A percentile compares a stretch with the other conserved stretches of the same genome.
Conservation (phyloP, 371 early-diverging fungal species). For the Mycotypha africana region DNA sequence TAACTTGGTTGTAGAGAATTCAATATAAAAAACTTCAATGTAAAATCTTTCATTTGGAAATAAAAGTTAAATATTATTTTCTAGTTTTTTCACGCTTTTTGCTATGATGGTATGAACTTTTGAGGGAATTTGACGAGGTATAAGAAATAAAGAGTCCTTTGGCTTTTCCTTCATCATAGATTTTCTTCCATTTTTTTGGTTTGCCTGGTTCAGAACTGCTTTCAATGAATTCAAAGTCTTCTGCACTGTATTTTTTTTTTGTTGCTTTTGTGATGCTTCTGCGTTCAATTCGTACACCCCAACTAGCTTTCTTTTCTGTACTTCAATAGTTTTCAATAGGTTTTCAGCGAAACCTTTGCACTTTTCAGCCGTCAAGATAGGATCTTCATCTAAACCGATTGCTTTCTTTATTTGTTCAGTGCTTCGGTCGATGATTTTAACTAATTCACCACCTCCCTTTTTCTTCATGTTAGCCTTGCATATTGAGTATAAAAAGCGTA, state of each 20-base stretch:
- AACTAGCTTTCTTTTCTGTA: constrained; percentile 12
- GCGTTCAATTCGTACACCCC: constrained; percentile 6
- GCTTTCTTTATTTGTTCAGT: constrained; percentile 13
- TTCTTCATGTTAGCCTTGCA: constrained; percentile 12
- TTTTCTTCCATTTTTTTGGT: constrained; percentile 12
- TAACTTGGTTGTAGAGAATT: no score
- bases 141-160: constrained; percentile 8
- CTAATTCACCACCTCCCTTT: constrained; percentile 5
- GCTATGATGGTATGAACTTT: constrained; percentile 10
- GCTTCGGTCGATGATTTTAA: constrained; percentile 9
- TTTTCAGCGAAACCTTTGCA: constrained; percentile 11
- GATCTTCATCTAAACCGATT: constrained; percentile 12
- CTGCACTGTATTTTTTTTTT: constrained; percentile 12
- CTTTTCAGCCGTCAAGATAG: constrained; percentile 14
- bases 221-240: constrained; percentile 14
- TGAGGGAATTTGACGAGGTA: constrained; percentile 6
- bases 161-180: constrained; percentile 6
- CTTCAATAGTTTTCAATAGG: constrained; percentile 8
- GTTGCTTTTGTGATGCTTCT: constrained; percentile 6
- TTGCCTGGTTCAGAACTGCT: constrained; percentile 12
- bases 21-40: no score
- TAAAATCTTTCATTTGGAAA: no score
- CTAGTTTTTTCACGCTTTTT: constrained; percentile 6
- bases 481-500: constrained; percentile 13
- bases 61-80: no score